These are phyloP conservation scores for Komagataea norvegica DNA, from an alignment of 1,139 yeast species.

Conservation along the genomic window DNA sequence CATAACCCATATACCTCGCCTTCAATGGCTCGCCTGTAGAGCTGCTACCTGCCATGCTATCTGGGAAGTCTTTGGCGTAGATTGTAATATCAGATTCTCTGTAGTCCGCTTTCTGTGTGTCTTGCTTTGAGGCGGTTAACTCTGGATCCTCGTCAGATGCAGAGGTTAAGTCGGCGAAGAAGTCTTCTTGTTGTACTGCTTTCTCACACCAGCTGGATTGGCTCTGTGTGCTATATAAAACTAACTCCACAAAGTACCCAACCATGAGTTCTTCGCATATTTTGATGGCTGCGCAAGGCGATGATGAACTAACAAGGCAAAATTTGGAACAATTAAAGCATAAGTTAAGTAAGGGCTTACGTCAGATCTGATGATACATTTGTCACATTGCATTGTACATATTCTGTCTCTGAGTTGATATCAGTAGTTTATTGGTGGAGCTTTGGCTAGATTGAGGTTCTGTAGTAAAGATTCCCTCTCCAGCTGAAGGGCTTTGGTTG, in stretches of 20 bases:
- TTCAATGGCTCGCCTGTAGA: slow-evolving; percentile 13
- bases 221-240: neutral
- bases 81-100: slow-evolving; percentile 26
- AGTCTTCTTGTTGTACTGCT: slow-evolving; percentile 10
- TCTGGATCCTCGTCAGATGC: neutral
- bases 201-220: slow-evolving; percentile 12
- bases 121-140: too few relatives aligned
- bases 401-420: too few relatives aligned
- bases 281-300: neutral
- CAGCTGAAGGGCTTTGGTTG: slow-evolving; percentile 33
- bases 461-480: slow-evolving; percentile 24
- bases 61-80: neutral
- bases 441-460: too few relatives aligned
- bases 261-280: neutral
- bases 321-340: too few relatives aligned
- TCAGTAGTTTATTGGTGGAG: too few relatives aligned
- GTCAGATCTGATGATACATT: too few relatives aligned
- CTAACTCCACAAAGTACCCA: neutral
- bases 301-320: too few relatives aligned
- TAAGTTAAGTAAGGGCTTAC: too few relatives aligned
- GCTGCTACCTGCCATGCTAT: neutral
- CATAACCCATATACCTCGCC: slow-evolving; percentile 54
- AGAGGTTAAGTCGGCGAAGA: neutral
- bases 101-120: slow-evolving; percentile 25
- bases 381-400: too few relatives aligned